Conservation (phyloP, 208 protist genomes). For the Trypanosoma rangeli region DNA sequence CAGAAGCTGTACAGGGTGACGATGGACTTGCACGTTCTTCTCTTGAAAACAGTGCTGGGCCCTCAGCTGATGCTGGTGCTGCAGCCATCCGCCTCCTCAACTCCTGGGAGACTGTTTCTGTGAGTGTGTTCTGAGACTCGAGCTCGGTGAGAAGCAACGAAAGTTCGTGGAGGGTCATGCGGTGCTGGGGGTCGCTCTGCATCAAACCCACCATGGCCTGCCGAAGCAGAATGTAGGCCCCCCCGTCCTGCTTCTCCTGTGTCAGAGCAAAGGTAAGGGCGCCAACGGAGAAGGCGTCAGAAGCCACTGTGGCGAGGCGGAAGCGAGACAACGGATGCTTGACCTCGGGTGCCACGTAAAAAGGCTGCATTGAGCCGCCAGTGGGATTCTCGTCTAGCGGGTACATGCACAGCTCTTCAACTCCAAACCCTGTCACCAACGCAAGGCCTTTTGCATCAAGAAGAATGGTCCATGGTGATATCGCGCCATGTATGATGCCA, state of each 20-base stretch:
- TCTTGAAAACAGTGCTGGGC: not conserved
- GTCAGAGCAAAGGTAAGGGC: slow-evolving; percentile 13
- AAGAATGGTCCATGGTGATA: slow-evolving; percentile 61
- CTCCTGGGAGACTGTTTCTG: not conserved
- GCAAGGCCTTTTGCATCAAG: slow-evolving; percentile 24
- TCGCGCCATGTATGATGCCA: slow-evolving; percentile 42
- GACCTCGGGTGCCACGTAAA: slow-evolving; percentile 5
- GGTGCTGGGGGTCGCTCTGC: slow-evolving; percentile 30
- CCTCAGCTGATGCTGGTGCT: not conserved
- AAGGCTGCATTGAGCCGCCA: not conserved
- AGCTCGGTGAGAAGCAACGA: slow-evolving; percentile 28
- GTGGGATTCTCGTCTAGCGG: not conserved
- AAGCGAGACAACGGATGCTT: not conserved
- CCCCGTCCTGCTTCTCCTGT: slow-evolving; percentile 12
- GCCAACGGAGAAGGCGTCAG: slow-evolving; percentile 14
- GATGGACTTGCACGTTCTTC: not conserved
- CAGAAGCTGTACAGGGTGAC: not conserved
- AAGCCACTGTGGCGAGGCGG: slow-evolving; percentile 10
- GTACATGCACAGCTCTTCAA: slow-evolving; percentile 7
- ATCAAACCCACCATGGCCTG: slow-evolving; percentile 32
- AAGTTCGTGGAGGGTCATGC: slow-evolving; percentile 36
- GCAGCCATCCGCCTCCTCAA: not conserved
- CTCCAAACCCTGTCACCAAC: slow-evolving; percentile 25
- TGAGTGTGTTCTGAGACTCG: slow-evolving; percentile 18
- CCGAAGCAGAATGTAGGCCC: slow-evolving; percentile 8